Percentiles rank a stretch among this genome's conserved stretches.
These are phyloP conservation scores for Xylariomycetidae sp. DNA, from an alignment of 2,329 filamentous ascomycete species.

Conservation along the genomic window DNA sequence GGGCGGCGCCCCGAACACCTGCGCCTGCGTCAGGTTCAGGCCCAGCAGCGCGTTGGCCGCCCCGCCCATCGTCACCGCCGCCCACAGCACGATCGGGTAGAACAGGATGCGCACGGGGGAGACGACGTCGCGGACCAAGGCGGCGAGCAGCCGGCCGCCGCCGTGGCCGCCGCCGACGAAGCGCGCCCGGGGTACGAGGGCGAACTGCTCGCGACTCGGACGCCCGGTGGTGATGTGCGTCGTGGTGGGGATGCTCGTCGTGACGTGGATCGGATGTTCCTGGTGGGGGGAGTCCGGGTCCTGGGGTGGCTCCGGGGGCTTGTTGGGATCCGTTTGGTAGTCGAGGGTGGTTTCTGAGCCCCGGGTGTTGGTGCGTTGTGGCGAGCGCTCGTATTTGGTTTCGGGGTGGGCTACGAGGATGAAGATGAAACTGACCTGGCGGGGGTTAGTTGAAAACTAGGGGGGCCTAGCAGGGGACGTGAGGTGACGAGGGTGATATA, in stretches of 20 bases:
- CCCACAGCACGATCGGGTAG: constrained; percentile 27
- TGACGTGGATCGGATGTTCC: constrained; percentile 4
- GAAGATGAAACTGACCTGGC: constrained; percentile 20
- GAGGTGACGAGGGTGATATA: neutral
- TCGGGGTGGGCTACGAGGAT: constrained; percentile 23
- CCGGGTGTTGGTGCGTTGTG: neutral
- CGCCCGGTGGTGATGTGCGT: constrained; percentile 11
- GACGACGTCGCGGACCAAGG: constrained; percentile 20
- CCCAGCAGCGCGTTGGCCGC: constrained; percentile 35
- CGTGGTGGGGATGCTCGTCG: constrained; percentile 1
- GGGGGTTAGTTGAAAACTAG: constrained; percentile 3
- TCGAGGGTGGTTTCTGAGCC: constrained; percentile 1
- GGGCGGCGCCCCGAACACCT: constrained; percentile 38
- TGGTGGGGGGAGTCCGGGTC: constrained; percentile 11
- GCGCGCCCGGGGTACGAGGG: constrained; percentile 16
- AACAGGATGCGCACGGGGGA: constrained; percentile 22
- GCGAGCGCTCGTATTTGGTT: constrained; percentile 24
- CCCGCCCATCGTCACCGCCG: constrained; percentile 22
- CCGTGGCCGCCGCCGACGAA: constrained; percentile 18
- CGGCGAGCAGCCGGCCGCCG: too few species aligned
- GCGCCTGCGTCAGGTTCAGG: constrained; percentile 47
- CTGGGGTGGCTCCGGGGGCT: constrained; percentile 3
- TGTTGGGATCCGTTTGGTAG: constrained; percentile 3
- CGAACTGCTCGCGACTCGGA: constrained; percentile 21
- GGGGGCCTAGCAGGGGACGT: neutral